phyloP scores from a whole-genome alignment of 768 basidiomycete species.

The Trametes cinnabarina region DNA sequence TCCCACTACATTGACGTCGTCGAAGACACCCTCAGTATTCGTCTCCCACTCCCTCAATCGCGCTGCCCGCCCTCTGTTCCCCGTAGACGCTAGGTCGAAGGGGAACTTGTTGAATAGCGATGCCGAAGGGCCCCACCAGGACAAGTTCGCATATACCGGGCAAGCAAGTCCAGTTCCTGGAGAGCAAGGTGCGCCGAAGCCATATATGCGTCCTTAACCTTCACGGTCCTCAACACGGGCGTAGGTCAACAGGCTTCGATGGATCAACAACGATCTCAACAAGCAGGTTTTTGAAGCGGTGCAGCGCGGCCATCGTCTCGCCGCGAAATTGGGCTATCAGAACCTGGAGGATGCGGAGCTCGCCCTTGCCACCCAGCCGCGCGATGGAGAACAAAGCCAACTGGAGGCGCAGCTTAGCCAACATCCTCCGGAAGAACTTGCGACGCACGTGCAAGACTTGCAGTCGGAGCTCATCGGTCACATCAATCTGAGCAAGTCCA shows the following conservation, averaged over 20 bases:
- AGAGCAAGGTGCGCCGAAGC: conserved; percentile 13
- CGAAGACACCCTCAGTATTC: background rate
- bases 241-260: conserved; percentile 31
- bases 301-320: conserved; percentile 39
- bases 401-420: conserved; percentile 13
- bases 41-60: too few species aligned
- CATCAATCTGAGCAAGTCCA: conserved; percentile 11
- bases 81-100: background rate
- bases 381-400: conserved; percentile 8
- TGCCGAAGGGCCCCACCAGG: background rate
- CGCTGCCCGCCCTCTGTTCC: background rate
- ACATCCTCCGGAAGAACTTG: conserved; percentile 10
- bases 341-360: conserved; percentile 43
- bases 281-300: conserved; percentile 40
- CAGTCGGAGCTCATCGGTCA: conserved; percentile 16
- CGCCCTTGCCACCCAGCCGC: conserved; percentile 17
- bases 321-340: conserved; percentile 43
- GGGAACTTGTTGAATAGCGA: background rate
- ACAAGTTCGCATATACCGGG: background rate
- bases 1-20: background rate
- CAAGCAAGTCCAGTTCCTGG: conserved; percentile 14
- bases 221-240: background rate
- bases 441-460: conserved; percentile 10
- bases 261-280: conserved; percentile 35
- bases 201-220: background rate